These are phyloP conservation scores for Macadamia tetraphylla DNA, from an alignment of 164 flowering plant species.

Conservation along the genomic window DNA sequence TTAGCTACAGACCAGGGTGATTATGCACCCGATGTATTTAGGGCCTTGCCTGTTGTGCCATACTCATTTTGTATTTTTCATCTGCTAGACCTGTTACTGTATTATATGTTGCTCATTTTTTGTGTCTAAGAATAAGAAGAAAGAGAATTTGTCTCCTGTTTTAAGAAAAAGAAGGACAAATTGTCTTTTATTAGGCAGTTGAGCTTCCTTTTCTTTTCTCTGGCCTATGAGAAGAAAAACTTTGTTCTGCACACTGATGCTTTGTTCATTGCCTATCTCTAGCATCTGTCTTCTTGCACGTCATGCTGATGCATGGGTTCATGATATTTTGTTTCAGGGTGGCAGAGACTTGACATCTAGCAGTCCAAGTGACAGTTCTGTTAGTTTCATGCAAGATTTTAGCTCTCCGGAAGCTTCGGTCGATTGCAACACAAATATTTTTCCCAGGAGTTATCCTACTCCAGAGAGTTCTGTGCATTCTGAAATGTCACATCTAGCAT, in stretches of 20 bases:
- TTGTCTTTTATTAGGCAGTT: not conserved
- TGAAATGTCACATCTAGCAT: conserved; percentile 28
- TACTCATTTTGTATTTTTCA: too few species aligned
- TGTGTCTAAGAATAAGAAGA: too few species aligned
- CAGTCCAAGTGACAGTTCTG: conserved; percentile 32
- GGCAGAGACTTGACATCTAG: conserved; percentile 28
- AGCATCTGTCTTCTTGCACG: not conserved
- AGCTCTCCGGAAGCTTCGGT: conserved; percentile 30
- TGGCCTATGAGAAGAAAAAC: not conserved
- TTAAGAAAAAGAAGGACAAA: not conserved
- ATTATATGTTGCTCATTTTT: too few species aligned
- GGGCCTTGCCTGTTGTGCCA: too few species aligned
- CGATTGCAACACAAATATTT: conserved; percentile 10
- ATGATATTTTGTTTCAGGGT: conserved; percentile 26
- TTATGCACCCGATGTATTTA: too few species aligned
- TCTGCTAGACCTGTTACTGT: too few species aligned
- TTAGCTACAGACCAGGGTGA: too few species aligned
- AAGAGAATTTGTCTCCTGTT: too few species aligned
- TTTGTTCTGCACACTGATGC: not conserved
- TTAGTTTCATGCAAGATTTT: conserved; percentile 22
- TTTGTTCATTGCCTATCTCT: not conserved
- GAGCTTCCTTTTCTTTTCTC: not conserved
- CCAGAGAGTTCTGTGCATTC: conserved; percentile 8
- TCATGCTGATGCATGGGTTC: conserved; percentile 6
- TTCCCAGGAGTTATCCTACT: conserved; percentile 9